Conservation (phyloP, 805 yeast species). For the Nakazawaea wickerhamii region DNA sequence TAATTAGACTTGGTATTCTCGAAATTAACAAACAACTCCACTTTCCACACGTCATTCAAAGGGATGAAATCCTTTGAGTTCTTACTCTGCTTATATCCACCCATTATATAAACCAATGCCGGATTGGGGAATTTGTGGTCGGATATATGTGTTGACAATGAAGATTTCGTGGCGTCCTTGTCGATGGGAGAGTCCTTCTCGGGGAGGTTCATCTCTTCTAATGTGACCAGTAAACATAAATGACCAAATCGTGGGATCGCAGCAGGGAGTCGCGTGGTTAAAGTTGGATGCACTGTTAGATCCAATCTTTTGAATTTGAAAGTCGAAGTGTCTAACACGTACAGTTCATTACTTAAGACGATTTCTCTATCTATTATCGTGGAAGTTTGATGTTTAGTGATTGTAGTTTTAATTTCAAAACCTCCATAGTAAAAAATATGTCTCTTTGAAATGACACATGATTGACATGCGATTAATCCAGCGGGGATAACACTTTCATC, state of each 20-base stretch:
- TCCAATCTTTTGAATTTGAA: constrained; percentile 44
- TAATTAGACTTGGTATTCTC: constrained; percentile 27
- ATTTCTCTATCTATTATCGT: constrained; percentile 32
- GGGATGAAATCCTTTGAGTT: constrained; percentile 24
- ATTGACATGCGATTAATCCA: constrained; percentile 42
- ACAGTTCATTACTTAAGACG: constrained; percentile 46
- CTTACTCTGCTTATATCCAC: constrained; percentile 37
- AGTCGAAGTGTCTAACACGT: constrained; percentile 50
- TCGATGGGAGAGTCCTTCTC: neutral
- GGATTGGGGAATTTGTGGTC: constrained; percentile 17
- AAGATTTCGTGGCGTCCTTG: neutral
- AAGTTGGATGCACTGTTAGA: constrained; percentile 25
- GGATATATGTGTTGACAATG: neutral
- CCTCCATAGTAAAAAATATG: constrained; percentile 71
- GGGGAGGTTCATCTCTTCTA: constrained; percentile 23
- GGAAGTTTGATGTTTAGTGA: constrained; percentile 20
- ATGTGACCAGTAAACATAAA: constrained; percentile 18
- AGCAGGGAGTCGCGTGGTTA: constrained; percentile 20
- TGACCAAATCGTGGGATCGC: constrained; percentile 31
- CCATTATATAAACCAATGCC: constrained; percentile 38
- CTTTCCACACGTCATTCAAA: constrained; percentile 36
- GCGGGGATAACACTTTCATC: constrained; percentile 42
- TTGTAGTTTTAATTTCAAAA: constrained; percentile 37
- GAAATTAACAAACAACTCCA: constrained; percentile 32
- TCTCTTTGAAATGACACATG: constrained; percentile 46